Base-by-base conservation (phyloP, 2,329 filamentous ascomycete species). In the Colletotrichum cordylinicola region DNA sequence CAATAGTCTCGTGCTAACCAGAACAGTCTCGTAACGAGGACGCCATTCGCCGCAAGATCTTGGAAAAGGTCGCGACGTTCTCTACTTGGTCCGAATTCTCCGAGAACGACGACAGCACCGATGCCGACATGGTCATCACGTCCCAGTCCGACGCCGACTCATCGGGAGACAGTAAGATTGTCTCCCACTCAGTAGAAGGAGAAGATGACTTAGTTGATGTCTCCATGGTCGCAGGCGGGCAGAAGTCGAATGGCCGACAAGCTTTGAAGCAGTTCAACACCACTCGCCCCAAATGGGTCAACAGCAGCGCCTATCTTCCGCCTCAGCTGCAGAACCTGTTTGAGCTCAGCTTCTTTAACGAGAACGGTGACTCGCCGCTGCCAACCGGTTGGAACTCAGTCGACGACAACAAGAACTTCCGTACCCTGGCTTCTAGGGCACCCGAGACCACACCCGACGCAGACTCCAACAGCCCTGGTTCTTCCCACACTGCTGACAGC, bases 151-250 rank as follows among this genome's bases (percentile, higher is more conserved):
- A 92, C 77, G 91, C 90, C 5, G 91, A 94, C 77, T 93, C 92
- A 6, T 92, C 92, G 6, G 91, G 90, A 12, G 94, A 94, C 78
- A 88, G 91, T 27, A 94, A 94, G 81, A 89, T 98, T 62, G 91
- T 93, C 74, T 93, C 95, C 60, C 90, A 92, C 33, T 98, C 96
- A 4, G 91, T 98, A 3, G 93, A 96, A 82, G 94, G 95, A 12
- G 96, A 98, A 83, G 96, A 98, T 77, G 95, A 95, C 77, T 92
- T 98, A 80, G 94, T 98, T 8, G 95, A 98, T 81, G 93, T 99
- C 18, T 94, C 94, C 1, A 96, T 98, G 93, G 93, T 92, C 69
- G 93, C 95, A 79, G 86, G 87, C 4, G 82, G 81, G 18, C 86
- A 89, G 73, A 78, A 81, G 69, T 70, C 78, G 43, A 70, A 77